These are phyloP conservation scores for Abrus precatorius DNA, from an alignment of 306 rosid species.

Conservation along the genomic window DNA sequence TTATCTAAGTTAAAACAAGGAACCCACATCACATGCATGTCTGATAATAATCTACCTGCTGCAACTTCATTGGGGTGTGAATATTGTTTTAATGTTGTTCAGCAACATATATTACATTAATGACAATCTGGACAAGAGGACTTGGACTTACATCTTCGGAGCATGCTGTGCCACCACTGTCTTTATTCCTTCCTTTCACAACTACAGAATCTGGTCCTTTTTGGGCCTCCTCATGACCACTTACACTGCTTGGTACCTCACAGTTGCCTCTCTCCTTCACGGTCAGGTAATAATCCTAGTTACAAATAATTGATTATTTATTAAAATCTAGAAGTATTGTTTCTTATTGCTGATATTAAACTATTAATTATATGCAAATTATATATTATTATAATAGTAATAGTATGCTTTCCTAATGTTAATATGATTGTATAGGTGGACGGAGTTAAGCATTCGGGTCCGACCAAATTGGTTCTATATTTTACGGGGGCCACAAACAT, in stretches of 20 bases:
- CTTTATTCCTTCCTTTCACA: slow-evolving; percentile 95
- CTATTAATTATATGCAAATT: not conserved
- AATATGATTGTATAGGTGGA: slow-evolving; percentile 62
- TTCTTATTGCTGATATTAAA: not conserved
- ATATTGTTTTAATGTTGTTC: slow-evolving; percentile 41
- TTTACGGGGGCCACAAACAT: slow-evolving; percentile 99
- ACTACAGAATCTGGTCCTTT: slow-evolving; percentile 98
- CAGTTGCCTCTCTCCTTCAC: slow-evolving; percentile 83
- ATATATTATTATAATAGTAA: not conserved
- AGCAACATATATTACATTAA: slow-evolving; percentile 98
- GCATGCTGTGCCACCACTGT: slow-evolving; percentile 99
- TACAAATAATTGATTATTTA: not conserved
- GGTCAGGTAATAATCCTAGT: slow-evolving; percentile 74
- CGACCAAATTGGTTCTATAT: slow-evolving; percentile 84
- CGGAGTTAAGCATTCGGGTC: slow-evolving; percentile 96
- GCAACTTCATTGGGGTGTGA: slow-evolving; percentile 42
- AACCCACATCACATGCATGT: slow-evolving; percentile 50
- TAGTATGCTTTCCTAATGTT: slow-evolving; percentile 1
- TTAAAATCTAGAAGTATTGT: not conserved
- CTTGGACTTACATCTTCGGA: slow-evolving; percentile 99
- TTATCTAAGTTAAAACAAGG: not conserved
- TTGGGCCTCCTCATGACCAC: slow-evolving; percentile 97
- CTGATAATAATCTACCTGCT: slow-evolving; percentile 32
- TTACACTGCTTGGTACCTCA: slow-evolving; percentile 98
- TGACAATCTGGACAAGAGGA: slow-evolving; percentile 96